A percentile compares a stretch with the other conserved stretches of the same genome.
Evolutionary conservation across 2,329 filamentous ascomycete genomes (phyloP).

Genomic region (Gremmenia infestans): DNA sequence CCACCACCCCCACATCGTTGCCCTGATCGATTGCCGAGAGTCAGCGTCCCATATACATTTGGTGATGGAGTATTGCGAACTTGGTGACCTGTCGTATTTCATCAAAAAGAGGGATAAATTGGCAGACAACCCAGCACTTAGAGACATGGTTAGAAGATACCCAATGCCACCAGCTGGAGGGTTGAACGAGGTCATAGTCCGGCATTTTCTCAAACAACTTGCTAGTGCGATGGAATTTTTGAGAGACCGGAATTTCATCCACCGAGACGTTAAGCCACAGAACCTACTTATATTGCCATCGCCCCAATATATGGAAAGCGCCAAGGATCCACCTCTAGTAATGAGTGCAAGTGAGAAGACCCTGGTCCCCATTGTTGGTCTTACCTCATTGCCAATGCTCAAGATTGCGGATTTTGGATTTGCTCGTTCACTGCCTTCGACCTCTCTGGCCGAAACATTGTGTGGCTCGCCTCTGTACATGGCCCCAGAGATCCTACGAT

Average conservation of each 20-base stretch:
- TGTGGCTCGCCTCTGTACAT: constrained; percentile 97
- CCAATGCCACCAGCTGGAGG: constrained; percentile 77
- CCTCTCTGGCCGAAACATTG: constrained; percentile 88
- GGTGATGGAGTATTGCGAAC: constrained; percentile 97
- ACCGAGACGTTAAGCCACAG: constrained; percentile 96
- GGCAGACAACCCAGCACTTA: constrained; percentile 71
- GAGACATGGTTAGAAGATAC: constrained; percentile 90
- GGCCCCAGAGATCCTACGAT: constrained; percentile 95
- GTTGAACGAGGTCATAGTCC: constrained; percentile 92
- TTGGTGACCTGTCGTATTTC: constrained; percentile 90
- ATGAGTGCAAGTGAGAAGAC: constrained; percentile 75
- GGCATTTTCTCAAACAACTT: constrained; percentile 94
- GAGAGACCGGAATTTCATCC: constrained; percentile 78
- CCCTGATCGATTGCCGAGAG: constrained; percentile 91
- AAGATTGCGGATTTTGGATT: constrained; percentile 99
- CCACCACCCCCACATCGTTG: constrained; percentile 94
- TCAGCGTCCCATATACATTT: constrained; percentile 85
- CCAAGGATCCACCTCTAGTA: constrained; percentile 61
- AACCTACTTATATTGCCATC: constrained; percentile 89
- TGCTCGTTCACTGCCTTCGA: constrained; percentile 82
- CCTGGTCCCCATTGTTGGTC: constrained; percentile 71
- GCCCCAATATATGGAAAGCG: constrained; percentile 59
- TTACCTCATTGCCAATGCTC: constrained; percentile 85
- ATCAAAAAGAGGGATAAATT: constrained; percentile 91
- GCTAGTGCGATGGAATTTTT: constrained; percentile 88